phyloP scores from a whole-genome alignment of 2,329 filamentous ascomycete genomes.

The Ophidiomyces ophidiicola region DNA sequence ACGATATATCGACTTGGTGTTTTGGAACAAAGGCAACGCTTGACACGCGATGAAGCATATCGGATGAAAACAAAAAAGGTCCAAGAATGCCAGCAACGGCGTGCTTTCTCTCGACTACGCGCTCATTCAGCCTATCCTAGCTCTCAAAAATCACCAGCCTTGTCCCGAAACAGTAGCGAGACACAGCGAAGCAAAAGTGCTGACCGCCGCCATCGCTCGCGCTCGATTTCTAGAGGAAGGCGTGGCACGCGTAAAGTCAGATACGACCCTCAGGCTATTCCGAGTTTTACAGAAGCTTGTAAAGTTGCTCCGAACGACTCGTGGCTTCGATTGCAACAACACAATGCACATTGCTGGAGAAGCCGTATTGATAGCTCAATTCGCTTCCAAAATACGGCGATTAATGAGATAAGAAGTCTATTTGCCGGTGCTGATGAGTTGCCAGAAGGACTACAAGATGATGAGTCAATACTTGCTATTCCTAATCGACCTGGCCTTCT shows the following conservation, averaged over 20 bases:
- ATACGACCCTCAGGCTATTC: slow-evolving; percentile 71
- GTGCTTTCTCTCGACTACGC: slow-evolving; percentile 41
- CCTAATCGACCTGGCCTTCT: slow-evolving; percentile 75
- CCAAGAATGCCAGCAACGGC: slow-evolving; percentile 49
- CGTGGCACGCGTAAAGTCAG: slow-evolving; percentile 32
- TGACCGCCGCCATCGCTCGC: slow-evolving; percentile 34
- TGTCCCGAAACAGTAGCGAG: slow-evolving; percentile 26
- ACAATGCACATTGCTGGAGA: slow-evolving; percentile 88
- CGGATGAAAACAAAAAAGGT: slow-evolving; percentile 75
- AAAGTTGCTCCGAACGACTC: slow-evolving; percentile 68
- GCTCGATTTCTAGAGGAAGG: slow-evolving; percentile 21
- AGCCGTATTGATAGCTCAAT: slow-evolving; percentile 71
- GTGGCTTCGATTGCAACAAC: slow-evolving; percentile 57
- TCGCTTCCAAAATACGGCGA: slow-evolving; percentile 55
- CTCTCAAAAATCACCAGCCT: slow-evolving; percentile 28
- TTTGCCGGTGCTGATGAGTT: slow-evolving; percentile 75
- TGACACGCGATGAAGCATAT: slow-evolving; percentile 85
- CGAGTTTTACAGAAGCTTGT: slow-evolving; percentile 57
- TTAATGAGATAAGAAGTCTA: slow-evolving; percentile 62
- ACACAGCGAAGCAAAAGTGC: slow-evolving; percentile 45
- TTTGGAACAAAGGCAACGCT: slow-evolving; percentile 76
- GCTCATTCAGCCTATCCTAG: slow-evolving; percentile 41
- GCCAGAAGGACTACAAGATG: slow-evolving; percentile 68
- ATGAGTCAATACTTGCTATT: slow-evolving; percentile 73
- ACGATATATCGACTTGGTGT: slow-evolving; percentile 85